phyloP scores from a whole-genome alignment of 163 green algal species.

The Prototheca stagnorum region DNA sequence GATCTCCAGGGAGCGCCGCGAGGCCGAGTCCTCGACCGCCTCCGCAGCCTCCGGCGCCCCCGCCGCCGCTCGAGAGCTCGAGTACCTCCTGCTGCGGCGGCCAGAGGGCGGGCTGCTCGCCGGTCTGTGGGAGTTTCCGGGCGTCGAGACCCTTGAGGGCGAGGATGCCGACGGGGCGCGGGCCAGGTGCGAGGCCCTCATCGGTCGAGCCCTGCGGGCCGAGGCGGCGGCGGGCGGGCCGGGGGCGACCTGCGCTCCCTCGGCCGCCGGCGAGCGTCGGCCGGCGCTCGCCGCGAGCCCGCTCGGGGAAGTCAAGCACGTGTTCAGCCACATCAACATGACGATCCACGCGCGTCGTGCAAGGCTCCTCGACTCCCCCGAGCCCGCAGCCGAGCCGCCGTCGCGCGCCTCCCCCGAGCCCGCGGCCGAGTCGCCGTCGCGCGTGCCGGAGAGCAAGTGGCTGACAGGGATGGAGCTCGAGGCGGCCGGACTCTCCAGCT shows the following conservation, averaged over 20 bases:
- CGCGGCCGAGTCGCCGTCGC: too few relatives aligned
- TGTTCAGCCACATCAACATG: conserved; percentile 66
- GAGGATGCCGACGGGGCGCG: background rate
- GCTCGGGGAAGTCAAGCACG: conserved; percentile 41
- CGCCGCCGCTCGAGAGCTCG: background rate
- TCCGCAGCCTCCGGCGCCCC: background rate
- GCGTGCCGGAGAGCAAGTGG: too few relatives aligned
- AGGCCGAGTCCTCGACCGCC: conserved; percentile 14
- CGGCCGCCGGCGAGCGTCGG: background rate
- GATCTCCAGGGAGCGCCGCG: too few relatives aligned
- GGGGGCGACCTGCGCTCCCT: too few relatives aligned
- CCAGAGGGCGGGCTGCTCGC: conserved; percentile 62
- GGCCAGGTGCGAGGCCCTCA: background rate
- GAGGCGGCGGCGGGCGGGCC: too few relatives aligned
- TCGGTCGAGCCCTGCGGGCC: background rate
- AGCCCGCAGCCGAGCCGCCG: background rate
- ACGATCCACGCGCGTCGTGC: conserved; percentile 23
- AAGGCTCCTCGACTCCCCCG: background rate
- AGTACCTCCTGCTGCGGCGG: conserved; percentile 63
- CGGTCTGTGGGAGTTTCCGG: conserved; percentile 86
- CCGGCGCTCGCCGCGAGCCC: conserved; percentile 13
- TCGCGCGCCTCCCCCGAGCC: too few relatives aligned
- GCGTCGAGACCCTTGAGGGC: conserved; percentile 3
- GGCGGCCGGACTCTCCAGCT: too few relatives aligned
- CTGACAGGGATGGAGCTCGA: too few relatives aligned